Conservation (phyloP, 73 alveolate genomes). For the Paramecium sonneborni region DNA sequence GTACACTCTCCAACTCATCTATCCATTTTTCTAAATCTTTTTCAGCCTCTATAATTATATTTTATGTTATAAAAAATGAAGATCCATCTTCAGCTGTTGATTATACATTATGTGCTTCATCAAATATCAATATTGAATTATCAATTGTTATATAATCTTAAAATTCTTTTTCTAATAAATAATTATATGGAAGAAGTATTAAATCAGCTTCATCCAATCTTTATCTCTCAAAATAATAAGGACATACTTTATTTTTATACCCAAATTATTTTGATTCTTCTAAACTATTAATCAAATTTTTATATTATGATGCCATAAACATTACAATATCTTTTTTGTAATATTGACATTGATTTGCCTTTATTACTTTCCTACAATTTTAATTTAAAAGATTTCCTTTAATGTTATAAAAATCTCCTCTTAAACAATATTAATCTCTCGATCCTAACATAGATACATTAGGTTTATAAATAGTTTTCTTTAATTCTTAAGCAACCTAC, state of each 20-base stretch:
- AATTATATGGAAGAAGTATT: slow-evolving; percentile 80
- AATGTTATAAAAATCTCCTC: slow-evolving; percentile 63
- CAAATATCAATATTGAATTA: slow-evolving; percentile 55
- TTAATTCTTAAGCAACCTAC: slow-evolving; percentile 81
- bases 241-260: slow-evolving; percentile 74
- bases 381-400: slow-evolving; percentile 52
- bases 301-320: neutral
- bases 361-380: slow-evolving; percentile 48
- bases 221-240: slow-evolving; percentile 77
- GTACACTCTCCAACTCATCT: neutral
- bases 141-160: slow-evolving; percentile 13
- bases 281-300: slow-evolving; percentile 20
- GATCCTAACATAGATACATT: slow-evolving; percentile 77
- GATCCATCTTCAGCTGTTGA: slow-evolving; percentile 62
- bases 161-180: slow-evolving; percentile 53
- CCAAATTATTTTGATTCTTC: slow-evolving; percentile 80
- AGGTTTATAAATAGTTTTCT: slow-evolving; percentile 79
- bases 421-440: slow-evolving; percentile 84
- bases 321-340: neutral
- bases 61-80: slow-evolving; percentile 40
- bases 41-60: slow-evolving; percentile 28
- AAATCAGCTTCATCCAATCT: slow-evolving; percentile 75
- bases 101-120: slow-evolving; percentile 68
- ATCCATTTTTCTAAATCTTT: slow-evolving; percentile 41
- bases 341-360: neutral